A percentile compares a stretch with the other conserved stretches of the same genome.
Evolutionary conservation across 1,284 basidiomycete species (phyloP).

Genomic region (Austroboletus novae-zelandiae): DNA sequence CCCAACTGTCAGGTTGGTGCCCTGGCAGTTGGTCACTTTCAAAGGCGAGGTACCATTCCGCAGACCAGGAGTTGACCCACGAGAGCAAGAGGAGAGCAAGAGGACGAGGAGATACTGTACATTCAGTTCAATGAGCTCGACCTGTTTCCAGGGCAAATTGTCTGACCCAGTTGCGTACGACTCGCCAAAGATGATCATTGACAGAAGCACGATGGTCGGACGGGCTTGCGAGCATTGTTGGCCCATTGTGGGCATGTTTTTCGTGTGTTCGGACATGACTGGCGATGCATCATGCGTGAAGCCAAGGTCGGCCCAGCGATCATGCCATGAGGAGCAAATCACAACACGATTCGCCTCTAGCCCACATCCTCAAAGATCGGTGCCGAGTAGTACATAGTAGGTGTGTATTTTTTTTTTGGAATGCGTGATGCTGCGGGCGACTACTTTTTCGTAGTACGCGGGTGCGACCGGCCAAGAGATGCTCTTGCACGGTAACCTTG

Average conservation of each 20-base stretch:
- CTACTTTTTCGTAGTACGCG: conserved; percentile 39
- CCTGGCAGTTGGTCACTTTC: conserved; percentile 84
- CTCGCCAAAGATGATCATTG: conserved; percentile 82
- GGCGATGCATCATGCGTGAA: background rate
- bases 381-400: conserved; percentile 71
- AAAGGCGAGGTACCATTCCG: conserved; percentile 78
- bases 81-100: background rate
- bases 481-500: too few relatives aligned
- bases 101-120: conserved; percentile 31
- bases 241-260: conserved; percentile 62
- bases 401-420: conserved; percentile 76
- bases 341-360: conserved; percentile 73
- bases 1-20: conserved; percentile 74
- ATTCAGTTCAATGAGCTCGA: conserved; percentile 80
- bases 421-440: conserved; percentile 80
- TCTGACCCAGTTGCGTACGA: conserved; percentile 76
- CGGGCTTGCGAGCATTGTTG: conserved; percentile 61
- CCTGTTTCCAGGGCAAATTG: conserved; percentile 87
- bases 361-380: conserved; percentile 79
- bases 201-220: conserved; percentile 67
- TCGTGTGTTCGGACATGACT: conserved; percentile 70
- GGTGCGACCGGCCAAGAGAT: conserved; percentile 40
- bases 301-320: conserved; percentile 68
- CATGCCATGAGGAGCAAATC: conserved; percentile 79
- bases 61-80: conserved; percentile 46